Base-by-base conservation (phyloP, 73 alveolate species). In the Paramecium octaurelia region DNA sequence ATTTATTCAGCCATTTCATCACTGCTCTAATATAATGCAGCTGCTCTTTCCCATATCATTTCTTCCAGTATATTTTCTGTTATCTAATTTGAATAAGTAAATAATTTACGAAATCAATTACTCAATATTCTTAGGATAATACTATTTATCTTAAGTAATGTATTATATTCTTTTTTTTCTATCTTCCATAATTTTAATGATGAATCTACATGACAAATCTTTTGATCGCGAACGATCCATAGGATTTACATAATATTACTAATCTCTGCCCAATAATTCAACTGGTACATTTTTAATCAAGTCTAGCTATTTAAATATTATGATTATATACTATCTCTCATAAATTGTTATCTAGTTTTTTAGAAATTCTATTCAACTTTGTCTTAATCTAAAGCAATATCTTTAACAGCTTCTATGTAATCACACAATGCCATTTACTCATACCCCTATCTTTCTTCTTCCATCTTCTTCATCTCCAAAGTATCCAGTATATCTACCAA, bases 1-100 rank as follows among this genome's bases (percentile, higher is more conserved):
- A 80, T 80, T 43, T 80, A 80, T 80, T 80, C 91, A 21, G 91
- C 91, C 69, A 80, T 21, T 80, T 80, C 69, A 80, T 80, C 91
- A 23, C 73, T 29, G 44, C 91, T 80, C 6, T 38, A 43, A 31
- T 42, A 80, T 20, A 80, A 42, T 21, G 44, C 54, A 7, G 54
- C 54, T 46, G 91, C 91, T 43, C 91, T 2, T 42, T 80, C 91
- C 91, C 44, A 42, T 8, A 80, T 23, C 6, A 80, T 23, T 29
- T 80, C 69, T n/a, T 80, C 91, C 18, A 80, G 48, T 42, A 80
- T 80, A 4, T 5, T 42, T 43, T 80, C 91, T 14, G 91, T 43
- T 10, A 21, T 42, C 91, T 80, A 42, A 42, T 43, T 12, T 3
- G n/a, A 42, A 20, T 20, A 29, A 21, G 6, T 21, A 4, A 80